Conservation (phyloP, 352 stramenopile species). For the Phytophthora rubi region DNA sequence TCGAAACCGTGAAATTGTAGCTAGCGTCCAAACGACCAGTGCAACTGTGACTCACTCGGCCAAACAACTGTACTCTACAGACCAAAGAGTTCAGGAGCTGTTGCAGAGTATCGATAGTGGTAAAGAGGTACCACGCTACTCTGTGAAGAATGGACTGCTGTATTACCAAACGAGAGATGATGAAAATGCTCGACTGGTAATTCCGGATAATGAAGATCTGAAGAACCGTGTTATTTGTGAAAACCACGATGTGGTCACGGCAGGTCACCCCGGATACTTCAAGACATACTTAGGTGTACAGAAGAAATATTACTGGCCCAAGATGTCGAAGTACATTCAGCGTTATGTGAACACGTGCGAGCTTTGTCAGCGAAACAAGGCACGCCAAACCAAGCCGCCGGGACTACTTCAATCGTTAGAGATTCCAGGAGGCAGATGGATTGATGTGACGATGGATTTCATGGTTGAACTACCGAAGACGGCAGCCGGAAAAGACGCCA, state of each 20-base stretch:
- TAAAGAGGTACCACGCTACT: slow-evolving; percentile 10
- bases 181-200: slow-evolving; percentile 8
- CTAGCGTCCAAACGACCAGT: background rate
- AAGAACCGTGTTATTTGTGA: slow-evolving; percentile 24
- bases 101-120: slow-evolving; percentile 1
- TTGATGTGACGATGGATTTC: slow-evolving; percentile 22
- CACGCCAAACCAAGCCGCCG: slow-evolving; percentile 19
- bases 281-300: slow-evolving; percentile 17
- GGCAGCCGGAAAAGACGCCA: background rate
- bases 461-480: background rate
- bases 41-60: slow-evolving; percentile 2
- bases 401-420: slow-evolving; percentile 17
- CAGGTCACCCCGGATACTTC: slow-evolving; percentile 12
- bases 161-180: slow-evolving; percentile 23
- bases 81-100: slow-evolving; percentile 1
- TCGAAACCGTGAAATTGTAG: slow-evolving; percentile 15
- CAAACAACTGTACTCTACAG: slow-evolving; percentile 8
- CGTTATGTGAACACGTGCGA: slow-evolving; percentile 29
- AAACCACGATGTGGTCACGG: slow-evolving; percentile 13
- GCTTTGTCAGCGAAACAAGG: slow-evolving; percentile 32
- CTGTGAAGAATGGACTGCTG: slow-evolving; percentile 4
- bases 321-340: slow-evolving; percentile 33
- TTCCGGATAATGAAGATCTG: slow-evolving; percentile 26
- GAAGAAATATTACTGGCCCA: slow-evolving; percentile 17
- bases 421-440: slow-evolving; percentile 13